A percentile compares a stretch with the other conserved stretches of the same genome.
phyloP scores from a whole-genome alignment of 306 rosid species.

The Lablab purpureus region DNA sequence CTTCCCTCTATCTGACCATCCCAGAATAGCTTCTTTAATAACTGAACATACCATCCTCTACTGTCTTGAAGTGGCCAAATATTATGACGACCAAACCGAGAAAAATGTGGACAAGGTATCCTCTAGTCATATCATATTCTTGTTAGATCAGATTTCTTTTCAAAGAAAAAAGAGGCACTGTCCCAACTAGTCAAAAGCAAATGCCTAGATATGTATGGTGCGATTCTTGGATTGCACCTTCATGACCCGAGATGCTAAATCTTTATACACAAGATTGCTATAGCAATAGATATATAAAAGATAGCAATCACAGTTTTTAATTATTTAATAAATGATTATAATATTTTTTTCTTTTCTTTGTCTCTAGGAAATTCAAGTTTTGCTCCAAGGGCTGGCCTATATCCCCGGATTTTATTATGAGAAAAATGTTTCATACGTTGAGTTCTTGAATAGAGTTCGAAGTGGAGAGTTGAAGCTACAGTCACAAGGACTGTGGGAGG shows the following conservation, averaged over 20 bases:
- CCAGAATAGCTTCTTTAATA: conserved; percentile 63
- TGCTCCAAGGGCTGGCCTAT: conserved; percentile 62
- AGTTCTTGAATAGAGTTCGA: conserved; percentile 81
- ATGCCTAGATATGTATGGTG: background rate
- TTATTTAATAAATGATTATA: background rate
- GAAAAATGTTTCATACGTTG: conserved; percentile 66
- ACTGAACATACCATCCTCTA: conserved; percentile 63
- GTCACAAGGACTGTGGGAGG: conserved; percentile 85
- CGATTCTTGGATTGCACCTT: background rate
- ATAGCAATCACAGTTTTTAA: too few species aligned
- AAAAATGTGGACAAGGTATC: conserved; percentile 60
- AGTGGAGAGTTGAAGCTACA: conserved; percentile 78
- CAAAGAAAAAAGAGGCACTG: background rate
- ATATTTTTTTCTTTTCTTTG: background rate
- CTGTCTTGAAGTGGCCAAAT: conserved; percentile 78
- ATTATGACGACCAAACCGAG: conserved; percentile 60
- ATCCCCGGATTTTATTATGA: conserved; percentile 71
- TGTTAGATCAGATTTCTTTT: background rate
- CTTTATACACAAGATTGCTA: too few species aligned
- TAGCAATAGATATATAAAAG: too few species aligned
- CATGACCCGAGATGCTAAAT: background rate
- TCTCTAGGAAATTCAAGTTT: conserved; percentile 59
- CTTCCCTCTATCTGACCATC: conserved; percentile 78
- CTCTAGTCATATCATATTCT: background rate
- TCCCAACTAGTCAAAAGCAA: background rate